These are phyloP conservation scores for Umbelopsis isabellina DNA, from an alignment of 192 early-diverging fungal species.

Conservation along the genomic window DNA sequence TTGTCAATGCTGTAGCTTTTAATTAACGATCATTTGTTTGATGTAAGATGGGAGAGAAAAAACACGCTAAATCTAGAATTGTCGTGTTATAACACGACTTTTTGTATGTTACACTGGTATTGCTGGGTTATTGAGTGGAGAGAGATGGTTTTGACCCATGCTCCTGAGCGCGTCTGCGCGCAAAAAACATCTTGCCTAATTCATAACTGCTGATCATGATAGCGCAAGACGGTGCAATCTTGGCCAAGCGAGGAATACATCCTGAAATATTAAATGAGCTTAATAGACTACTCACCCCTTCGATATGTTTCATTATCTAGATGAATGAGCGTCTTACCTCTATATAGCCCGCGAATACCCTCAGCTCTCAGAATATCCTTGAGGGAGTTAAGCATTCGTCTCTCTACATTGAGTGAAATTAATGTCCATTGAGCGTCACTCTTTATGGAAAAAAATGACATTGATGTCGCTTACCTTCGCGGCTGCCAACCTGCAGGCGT, in stretches of 20 bases:
- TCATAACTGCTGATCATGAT: conserved; percentile 96
- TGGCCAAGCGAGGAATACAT: conserved; percentile 77
- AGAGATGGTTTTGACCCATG: neutral
- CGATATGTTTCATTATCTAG: no score
- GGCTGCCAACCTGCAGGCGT: conserved; percentile 69
- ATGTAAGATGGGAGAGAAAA: no score
- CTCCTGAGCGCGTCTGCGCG: conserved; percentile 14
- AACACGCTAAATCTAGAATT: neutral
- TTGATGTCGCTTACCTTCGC: conserved; percentile 25
- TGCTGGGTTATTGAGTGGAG: neutral
- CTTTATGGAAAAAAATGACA: neutral
- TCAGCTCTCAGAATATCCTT: conserved; percentile 47
- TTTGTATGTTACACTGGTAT: neutral
- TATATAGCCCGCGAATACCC: conserved; percentile 56
- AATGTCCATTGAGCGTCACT: neutral
- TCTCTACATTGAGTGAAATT: conserved; percentile 5
- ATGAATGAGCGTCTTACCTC: conserved; percentile 40
- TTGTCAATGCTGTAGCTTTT: no score
- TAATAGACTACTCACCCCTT: neutral
- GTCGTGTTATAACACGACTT: neutral
- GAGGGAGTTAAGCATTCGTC: conserved; percentile 43
- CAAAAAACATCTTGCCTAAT: conserved; percentile 59
- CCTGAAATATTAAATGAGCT: conserved; percentile 38
- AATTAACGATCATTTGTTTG: no score
- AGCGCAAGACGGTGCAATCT: conserved; percentile 90